Conservation (phyloP, 108 stramenopile species). For the Nitzschia inconspicua region DNA sequence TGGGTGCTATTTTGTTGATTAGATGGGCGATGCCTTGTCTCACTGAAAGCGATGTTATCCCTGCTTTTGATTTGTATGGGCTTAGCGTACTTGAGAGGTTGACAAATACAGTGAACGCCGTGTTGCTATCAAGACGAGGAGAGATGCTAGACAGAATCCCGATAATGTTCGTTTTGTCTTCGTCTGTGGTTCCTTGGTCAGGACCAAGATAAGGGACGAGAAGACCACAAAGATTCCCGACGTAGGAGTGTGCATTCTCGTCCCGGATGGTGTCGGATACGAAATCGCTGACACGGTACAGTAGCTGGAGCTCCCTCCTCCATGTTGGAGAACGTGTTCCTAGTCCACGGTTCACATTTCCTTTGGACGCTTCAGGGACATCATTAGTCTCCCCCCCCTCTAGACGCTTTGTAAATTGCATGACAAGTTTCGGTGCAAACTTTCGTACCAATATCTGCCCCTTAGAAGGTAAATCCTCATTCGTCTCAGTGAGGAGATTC, state of each 20-base stretch:
- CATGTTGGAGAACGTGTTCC: constrained; percentile 22
- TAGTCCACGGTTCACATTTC: not conserved
- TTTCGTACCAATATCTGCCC: constrained; percentile 6
- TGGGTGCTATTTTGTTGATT: constrained; percentile 4
- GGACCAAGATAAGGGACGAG: constrained; percentile 68
- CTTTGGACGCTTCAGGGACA: not conserved
- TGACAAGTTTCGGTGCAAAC: constrained; percentile 52
- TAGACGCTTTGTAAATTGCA: constrained; percentile 57
- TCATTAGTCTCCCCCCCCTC: constrained; percentile 1
- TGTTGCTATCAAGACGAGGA: constrained; percentile 32
- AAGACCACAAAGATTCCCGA: constrained; percentile 52
- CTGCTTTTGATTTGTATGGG: constrained; percentile 56
- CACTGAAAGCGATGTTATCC: constrained; percentile 42
- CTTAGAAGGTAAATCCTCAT: constrained; percentile 6
- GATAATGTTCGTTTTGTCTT: constrained; percentile 61
- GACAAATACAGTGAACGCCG: constrained; percentile 36
- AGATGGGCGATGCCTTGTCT: constrained; percentile 33
- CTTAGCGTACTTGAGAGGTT: constrained; percentile 53
- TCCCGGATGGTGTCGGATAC: constrained; percentile 20
- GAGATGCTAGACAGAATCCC: constrained; percentile 56
- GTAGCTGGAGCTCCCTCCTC: constrained; percentile 55
- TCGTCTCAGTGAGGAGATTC: constrained; percentile 47
- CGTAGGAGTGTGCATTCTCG: no score
- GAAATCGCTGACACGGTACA: constrained; percentile 70
- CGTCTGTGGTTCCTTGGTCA: constrained; percentile 35